phyloP scores from a whole-genome alignment of 768 basidiomycete genomes.

The Psilocybe tampanensis region DNA sequence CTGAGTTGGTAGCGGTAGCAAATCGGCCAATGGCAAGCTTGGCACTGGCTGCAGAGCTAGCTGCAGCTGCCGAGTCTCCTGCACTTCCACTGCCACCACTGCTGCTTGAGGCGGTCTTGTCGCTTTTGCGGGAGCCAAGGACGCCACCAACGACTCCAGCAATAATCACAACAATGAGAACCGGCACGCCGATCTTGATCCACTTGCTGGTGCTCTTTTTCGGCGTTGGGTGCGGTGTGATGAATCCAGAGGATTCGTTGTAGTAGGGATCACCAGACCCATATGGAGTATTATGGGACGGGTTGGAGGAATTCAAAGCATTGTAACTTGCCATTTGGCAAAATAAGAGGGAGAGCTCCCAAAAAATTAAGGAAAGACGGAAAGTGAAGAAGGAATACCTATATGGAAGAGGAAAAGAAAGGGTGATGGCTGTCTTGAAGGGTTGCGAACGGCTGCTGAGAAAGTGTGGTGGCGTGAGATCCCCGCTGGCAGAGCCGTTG shows the following conservation, averaged over 20 bases:
- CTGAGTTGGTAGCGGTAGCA: conserved; percentile 77
- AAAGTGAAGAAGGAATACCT: conserved; percentile 4
- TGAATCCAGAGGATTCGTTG: conserved; percentile 69
- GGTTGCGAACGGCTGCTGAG: conserved; percentile 14
- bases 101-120: conserved; percentile 39
- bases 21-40: conserved; percentile 68
- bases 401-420: conserved; percentile 7
- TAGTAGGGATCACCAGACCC: conserved; percentile 68
- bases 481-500: neutral
- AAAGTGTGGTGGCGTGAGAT: conserved; percentile 21
- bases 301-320: conserved; percentile 22
- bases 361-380: conserved; percentile 25
- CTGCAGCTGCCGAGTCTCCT: conserved; percentile 41
- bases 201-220: conserved; percentile 67
- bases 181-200: conserved; percentile 76
- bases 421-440: conserved; percentile 3
- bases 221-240: conserved; percentile 48
- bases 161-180: conserved; percentile 61
- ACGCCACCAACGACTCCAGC: conserved; percentile 81
- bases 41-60: conserved; percentile 57
- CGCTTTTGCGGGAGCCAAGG: conserved; percentile 63
- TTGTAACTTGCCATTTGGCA: conserved; percentile 39
- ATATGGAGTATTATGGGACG: conserved; percentile 36
- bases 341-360: conserved; percentile 25
- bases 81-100: conserved; percentile 41